Evolutionary conservation across 257 asterid species (phyloP).

Genomic region (Przewalskia tangutica): DNA sequence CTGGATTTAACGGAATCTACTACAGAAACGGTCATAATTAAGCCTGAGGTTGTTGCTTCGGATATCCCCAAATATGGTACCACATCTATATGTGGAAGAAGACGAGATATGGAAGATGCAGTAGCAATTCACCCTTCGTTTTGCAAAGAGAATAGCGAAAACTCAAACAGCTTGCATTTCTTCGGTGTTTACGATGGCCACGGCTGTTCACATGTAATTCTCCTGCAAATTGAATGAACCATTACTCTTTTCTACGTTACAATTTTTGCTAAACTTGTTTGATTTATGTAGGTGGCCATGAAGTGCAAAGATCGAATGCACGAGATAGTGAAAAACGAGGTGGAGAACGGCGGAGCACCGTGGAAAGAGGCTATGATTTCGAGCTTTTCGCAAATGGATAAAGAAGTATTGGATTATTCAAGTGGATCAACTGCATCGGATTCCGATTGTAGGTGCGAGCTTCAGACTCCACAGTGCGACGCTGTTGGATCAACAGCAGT

Average conservation of each 20-base stretch:
- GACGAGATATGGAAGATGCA: slow-evolving; percentile 93
- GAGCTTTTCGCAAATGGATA: slow-evolving; percentile 71
- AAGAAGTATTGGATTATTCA: slow-evolving; percentile 47
- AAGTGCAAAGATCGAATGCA: slow-evolving; percentile 86
- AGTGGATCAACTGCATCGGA: slow-evolving; percentile 7
- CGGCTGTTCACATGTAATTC: slow-evolving; percentile 91
- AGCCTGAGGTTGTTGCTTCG: background rate
- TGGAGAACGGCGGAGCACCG: slow-evolving; percentile 22
- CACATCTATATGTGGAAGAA: slow-evolving; percentile 77
- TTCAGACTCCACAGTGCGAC: slow-evolving; percentile 80
- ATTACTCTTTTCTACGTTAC: background rate
- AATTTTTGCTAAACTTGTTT: background rate
- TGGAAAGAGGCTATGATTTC: slow-evolving; percentile 51
- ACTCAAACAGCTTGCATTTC: slow-evolving; percentile 32
- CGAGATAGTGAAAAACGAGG: slow-evolving; percentile 63
- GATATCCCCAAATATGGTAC: slow-evolving; percentile 49
- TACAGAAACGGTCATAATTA: background rate
- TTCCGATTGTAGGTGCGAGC: slow-evolving; percentile 74
- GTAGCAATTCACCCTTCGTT: slow-evolving; percentile 56
- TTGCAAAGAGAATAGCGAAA: slow-evolving; percentile 2
- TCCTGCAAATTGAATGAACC: too few species aligned
- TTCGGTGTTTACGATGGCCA: slow-evolving; percentile 94
- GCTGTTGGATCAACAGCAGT: slow-evolving; percentile 99
- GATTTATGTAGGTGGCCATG: slow-evolving; percentile 55
- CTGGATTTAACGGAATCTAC: slow-evolving; percentile 1